A percentile compares a stretch with the other conserved stretches of the same genome.
These are phyloP conservation scores for Dissophora globulifera DNA, from an alignment of 192 early-diverging fungal species.

Conservation along the genomic window DNA sequence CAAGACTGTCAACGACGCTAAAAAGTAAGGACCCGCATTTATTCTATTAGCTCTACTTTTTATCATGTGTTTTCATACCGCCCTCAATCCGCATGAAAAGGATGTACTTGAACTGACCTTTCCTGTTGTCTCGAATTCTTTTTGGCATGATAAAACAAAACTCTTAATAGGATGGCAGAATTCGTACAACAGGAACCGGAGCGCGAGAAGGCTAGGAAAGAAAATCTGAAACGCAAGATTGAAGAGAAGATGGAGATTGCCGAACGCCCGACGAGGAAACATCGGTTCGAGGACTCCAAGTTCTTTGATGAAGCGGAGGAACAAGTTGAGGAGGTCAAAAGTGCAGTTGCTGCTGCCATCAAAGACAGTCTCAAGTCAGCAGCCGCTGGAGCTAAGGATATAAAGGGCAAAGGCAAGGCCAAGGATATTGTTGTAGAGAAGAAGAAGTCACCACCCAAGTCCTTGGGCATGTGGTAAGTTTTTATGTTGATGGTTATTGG, in stretches of 20 bases:
- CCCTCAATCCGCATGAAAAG: too few relatives aligned
- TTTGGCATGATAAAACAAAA: not conserved
- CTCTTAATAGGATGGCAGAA: slow-evolving; percentile 70
- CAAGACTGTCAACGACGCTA: slow-evolving; percentile 90
- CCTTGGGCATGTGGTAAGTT: slow-evolving; percentile 50
- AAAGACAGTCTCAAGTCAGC: slow-evolving; percentile 45
- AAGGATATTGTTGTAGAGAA: slow-evolving; percentile 11
- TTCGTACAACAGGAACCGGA: slow-evolving; percentile 76
- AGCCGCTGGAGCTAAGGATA: not conserved
- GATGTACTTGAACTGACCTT: too few relatives aligned
- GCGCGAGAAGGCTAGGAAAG: slow-evolving; percentile 68
- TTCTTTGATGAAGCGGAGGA: slow-evolving; percentile 76
- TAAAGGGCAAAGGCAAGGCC: slow-evolving; percentile 38
- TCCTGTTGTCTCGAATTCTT: not conserved
- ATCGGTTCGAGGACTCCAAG: slow-evolving; percentile 86
- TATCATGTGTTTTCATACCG: too few relatives aligned
- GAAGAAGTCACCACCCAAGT: slow-evolving; percentile 28
- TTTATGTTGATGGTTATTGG: too few relatives aligned
- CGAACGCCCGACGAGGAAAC: slow-evolving; percentile 68
- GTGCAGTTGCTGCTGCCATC: slow-evolving; percentile 60
- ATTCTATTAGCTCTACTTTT: not conserved
- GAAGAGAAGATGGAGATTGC: slow-evolving; percentile 76
- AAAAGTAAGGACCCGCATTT: slow-evolving; percentile 63
- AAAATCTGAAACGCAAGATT: slow-evolving; percentile 79
- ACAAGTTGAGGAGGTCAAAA: slow-evolving; percentile 69